These are phyloP conservation scores for Camillea tinctor DNA, from an alignment of 2,329 filamentous ascomycete species.

Conservation along the genomic window DNA sequence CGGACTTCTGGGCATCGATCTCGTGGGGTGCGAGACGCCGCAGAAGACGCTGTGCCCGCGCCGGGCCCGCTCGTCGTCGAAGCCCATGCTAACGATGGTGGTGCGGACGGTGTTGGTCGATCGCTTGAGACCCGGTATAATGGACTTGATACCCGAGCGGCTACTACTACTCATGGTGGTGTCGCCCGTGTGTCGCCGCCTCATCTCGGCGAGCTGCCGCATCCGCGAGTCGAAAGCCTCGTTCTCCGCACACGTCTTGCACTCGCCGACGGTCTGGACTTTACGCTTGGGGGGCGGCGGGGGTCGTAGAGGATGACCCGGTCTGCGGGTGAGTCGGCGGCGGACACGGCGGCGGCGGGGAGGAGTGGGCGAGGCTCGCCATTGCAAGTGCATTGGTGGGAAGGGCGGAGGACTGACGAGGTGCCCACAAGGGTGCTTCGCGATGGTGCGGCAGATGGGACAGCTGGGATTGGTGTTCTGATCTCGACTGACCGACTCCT, in stretches of 20 bases:
- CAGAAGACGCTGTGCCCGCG: conserved; percentile 5
- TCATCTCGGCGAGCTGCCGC: conserved; percentile 10
- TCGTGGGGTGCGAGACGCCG: conserved; percentile 5
- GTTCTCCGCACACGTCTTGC: conserved; percentile 25
- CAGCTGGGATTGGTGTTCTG: conserved; percentile 34
- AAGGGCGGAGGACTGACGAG: conserved; percentile 21
- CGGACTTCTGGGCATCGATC: conserved; percentile 11
- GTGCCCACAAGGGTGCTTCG: conserved; percentile 33
- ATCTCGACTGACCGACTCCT: conserved; percentile 34
- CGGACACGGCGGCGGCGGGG: conserved; percentile 12
- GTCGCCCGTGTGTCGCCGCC: not conserved
- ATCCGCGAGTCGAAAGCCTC: conserved; percentile 21
- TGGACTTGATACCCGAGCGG: conserved; percentile 13
- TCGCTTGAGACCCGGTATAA: conserved; percentile 19
- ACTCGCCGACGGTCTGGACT: conserved; percentile 30
- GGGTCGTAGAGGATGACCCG: conserved; percentile 20
- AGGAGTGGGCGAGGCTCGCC: conserved; percentile 2
- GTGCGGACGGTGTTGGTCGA: conserved; percentile 10
- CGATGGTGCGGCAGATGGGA: conserved; percentile 40
- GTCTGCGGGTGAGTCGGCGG: conserved; percentile 23
- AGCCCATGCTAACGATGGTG: conserved; percentile 13
- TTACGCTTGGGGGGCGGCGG: conserved; percentile 9
- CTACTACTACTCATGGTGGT: not conserved
- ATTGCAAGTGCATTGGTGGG: conserved; percentile 7
- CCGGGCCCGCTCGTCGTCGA: conserved; percentile 3